Evolutionary conservation across 495 filamentous ascomycete genomes (phyloP), one percentile per base, ranked within the genome.

Genomic region (Articulospora tetracladia): DNA sequence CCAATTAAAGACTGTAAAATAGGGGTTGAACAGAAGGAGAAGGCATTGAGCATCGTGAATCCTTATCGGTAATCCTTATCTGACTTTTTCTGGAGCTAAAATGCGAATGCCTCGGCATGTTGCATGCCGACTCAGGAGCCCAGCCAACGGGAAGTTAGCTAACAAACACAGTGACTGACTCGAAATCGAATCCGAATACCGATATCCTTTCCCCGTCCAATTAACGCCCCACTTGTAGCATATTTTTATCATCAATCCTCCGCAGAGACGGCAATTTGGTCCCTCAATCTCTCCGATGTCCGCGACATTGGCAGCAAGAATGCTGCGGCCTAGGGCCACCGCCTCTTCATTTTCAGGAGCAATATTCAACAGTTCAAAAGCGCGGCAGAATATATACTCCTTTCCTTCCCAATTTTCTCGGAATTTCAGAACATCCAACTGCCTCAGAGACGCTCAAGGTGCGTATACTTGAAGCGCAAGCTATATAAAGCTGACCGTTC

Each of bases 221-320:
- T n/a, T 44, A n/a, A n/a, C n/a, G 39, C 39, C 39, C 39, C 39
- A 44, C 39, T 44, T 11, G 8, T 17, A 44, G 39, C 39, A 44
- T 44, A 44, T 8, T 44, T 44, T 44, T 34, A 34, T 8, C 17
- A 44, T 44, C 39, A 11, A 44, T n/a, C n/a, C n/a, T n/a, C n/a
- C n/a, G n/a, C n/a, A n/a, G 8, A 44, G 17, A 44, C 39, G 39
- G 39, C 39, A 44, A n/a, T 19, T 57, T 20, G 28, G 44, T 48
- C 7, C n/a, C 50, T 17, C 13, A 58, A 19, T 32, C 56, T 55
- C 24, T 49, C 58, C 51, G 50, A 60, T 60, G 58, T 27, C 50
- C 51, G 51, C 27, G 23, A 34, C 34, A 32, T 23, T 11, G 39
- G 39, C 39, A n/a, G 39, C 39, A 11, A 30, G 58, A 30, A 24